phyloP scores from a whole-genome alignment of 306 rosid species.

The Nissolia schottii region DNA sequence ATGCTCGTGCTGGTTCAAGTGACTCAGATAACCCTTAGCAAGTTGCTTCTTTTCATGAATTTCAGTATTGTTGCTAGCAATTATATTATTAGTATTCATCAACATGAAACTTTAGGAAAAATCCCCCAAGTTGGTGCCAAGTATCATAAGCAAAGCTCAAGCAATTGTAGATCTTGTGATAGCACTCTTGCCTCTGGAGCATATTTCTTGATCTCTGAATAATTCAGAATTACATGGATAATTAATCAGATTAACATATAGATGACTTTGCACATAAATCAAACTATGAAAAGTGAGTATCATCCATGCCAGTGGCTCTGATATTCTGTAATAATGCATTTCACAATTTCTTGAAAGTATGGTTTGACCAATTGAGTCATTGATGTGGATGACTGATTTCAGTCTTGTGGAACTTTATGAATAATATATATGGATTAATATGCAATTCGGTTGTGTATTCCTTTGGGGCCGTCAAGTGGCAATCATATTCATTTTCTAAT shows the following conservation, averaged over 20 bases:
- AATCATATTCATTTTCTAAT: background rate
- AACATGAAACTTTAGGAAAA: background rate
- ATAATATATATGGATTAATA: background rate
- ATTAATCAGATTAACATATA: background rate
- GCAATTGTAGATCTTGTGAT: background rate
- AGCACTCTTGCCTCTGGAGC: background rate
- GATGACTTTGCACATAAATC: background rate
- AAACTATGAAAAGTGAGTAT: background rate
- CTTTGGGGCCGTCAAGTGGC: background rate
- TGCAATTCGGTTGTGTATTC: background rate
- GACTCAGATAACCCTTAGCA: constrained; percentile 49
- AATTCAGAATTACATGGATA: background rate
- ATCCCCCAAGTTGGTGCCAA: background rate
- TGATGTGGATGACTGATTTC: background rate
- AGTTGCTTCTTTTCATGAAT: background rate
- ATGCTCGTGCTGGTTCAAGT: constrained; percentile 38
- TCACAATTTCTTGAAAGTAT: background rate
- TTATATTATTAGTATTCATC: background rate
- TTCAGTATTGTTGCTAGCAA: constrained; percentile 14
- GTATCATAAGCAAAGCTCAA: background rate
- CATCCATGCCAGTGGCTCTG: background rate
- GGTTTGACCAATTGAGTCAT: background rate
- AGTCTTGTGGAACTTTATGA: background rate
- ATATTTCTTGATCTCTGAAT: background rate
- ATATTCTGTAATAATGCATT: background rate